Conservation (phyloP, 2,329 filamentous ascomycete genomes). For the Dactylonectria macrodidyma region DNA sequence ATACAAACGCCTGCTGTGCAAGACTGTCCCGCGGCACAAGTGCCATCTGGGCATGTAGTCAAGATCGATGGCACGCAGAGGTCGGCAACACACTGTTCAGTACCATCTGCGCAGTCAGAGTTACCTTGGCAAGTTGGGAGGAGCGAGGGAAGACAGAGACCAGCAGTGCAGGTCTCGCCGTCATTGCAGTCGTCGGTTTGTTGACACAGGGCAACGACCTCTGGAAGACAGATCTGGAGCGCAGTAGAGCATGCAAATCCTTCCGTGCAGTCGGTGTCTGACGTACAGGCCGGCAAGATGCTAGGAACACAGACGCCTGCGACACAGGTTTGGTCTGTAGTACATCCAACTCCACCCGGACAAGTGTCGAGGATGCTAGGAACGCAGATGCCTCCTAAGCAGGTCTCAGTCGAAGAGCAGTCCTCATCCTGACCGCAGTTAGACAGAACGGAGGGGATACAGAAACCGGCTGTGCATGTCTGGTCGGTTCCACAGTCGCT, state of each 20-base stretch:
- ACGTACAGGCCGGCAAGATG: background rate
- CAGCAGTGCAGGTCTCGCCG: background rate
- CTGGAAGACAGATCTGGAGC: slow-evolving; percentile 11
- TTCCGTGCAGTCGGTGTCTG: background rate
- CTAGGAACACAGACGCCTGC: slow-evolving; percentile 14
- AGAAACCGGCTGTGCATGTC: slow-evolving; percentile 3
- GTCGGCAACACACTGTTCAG: background rate
- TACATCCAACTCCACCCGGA: background rate
- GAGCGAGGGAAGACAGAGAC: slow-evolving; percentile 1
- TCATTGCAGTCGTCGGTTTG: background rate
- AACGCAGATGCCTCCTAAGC: background rate
- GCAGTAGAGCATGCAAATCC: background rate
- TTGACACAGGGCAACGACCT: background rate
- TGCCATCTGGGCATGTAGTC: background rate
- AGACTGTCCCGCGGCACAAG: background rate
- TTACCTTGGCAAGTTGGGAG: background rate
- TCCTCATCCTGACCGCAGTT: no score
- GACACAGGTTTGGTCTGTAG: background rate
- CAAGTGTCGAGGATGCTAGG: slow-evolving; percentile 12
- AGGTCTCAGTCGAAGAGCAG: background rate
- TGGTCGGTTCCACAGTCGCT: background rate
- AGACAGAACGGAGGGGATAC: slow-evolving; percentile 1
- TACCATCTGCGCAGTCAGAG: background rate
- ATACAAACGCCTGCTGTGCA: slow-evolving; percentile 5
- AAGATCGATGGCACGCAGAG: background rate